Evolutionary conservation across 2,329 filamentous ascomycete species (phyloP).

Genomic region (Aureobasidium sp.): DNA sequence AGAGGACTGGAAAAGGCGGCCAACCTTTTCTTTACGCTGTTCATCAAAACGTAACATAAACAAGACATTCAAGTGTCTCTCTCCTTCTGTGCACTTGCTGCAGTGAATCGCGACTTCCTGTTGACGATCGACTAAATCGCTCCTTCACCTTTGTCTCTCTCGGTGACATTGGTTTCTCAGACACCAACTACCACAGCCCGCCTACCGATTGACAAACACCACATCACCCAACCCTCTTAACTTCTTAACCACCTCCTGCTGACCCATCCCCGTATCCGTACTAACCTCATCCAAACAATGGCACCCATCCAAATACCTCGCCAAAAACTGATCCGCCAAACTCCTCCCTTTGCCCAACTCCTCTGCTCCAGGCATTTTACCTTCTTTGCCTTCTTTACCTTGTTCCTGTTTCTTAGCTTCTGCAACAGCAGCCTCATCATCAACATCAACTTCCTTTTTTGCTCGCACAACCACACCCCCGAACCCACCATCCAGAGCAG

Average conservation of each 20-base stretch:
- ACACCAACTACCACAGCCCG: too few species aligned
- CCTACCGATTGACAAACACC: constrained; percentile 21
- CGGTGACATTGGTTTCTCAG: neutral
- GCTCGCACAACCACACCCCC: constrained; percentile 16
- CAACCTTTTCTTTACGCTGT: neutral
- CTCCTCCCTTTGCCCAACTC: constrained; percentile 14
- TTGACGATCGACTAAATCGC: neutral
- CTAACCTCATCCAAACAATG: constrained; percentile 78
- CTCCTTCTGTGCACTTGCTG: neutral
- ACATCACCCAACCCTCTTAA: constrained; percentile 38
- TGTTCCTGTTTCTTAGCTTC: constrained; percentile 9
- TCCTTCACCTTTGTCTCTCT: too few species aligned
- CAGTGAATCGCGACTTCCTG: neutral
- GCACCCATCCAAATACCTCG: constrained; percentile 63
- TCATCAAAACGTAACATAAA: neutral
- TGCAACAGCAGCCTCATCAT: constrained; percentile 26
- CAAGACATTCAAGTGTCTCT: neutral
- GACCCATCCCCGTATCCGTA: constrained; percentile 62
- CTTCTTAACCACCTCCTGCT: constrained; percentile 61
- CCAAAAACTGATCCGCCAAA: constrained; percentile 41
- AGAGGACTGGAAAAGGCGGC: neutral
- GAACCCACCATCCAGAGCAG: constrained; percentile 21
- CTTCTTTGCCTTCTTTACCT: neutral
- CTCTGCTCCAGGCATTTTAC: constrained; percentile 12
- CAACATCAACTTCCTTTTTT: constrained; percentile 20